phyloP scores from a whole-genome alignment of 176 grass and related monocot genomes.

The Oryza punctata region DNA sequence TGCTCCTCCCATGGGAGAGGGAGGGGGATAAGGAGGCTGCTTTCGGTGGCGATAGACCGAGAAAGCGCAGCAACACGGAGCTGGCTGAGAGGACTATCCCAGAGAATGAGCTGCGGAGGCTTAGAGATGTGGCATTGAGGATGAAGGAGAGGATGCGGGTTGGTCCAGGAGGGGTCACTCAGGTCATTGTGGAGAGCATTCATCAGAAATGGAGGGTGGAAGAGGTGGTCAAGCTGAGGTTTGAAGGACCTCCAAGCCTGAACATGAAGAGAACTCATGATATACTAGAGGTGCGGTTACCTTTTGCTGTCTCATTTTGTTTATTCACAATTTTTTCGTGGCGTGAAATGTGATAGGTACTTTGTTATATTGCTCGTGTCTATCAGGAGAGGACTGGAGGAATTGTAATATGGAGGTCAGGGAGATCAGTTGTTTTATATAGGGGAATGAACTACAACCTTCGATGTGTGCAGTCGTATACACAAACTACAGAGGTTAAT shows the following conservation, averaged over 20 bases:
- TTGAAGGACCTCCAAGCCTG: conserved; percentile 81
- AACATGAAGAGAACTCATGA: conserved; percentile 93
- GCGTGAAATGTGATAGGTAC: conserved; percentile 4
- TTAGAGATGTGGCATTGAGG: conserved; percentile 73
- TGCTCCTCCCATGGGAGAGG: conserved; percentile 78
- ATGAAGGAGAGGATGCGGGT: conserved; percentile 95
- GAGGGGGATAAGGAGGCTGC: conserved; percentile 33
- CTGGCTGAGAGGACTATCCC: conserved; percentile 80
- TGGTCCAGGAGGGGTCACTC: conserved; percentile 82
- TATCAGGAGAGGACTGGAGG: conserved; percentile 84
- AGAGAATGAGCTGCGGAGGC: conserved; percentile 69
- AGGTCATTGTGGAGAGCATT: conserved; percentile 68
- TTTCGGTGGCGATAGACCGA: neutral
- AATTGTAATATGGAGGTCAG: conserved; percentile 94
- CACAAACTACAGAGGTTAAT: conserved; percentile 42
- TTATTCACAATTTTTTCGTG: neutral
- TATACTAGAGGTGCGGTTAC: conserved; percentile 64
- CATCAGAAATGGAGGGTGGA: conserved; percentile 75
- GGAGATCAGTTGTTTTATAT: conserved; percentile 80
- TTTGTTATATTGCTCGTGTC: conserved; percentile 22
- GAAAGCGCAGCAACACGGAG: conserved; percentile 58
- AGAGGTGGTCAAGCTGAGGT: conserved; percentile 91
- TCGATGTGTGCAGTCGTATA: conserved; percentile 70
- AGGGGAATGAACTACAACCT: conserved; percentile 90
- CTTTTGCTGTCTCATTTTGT: conserved; percentile 3